phyloP scores from a whole-genome alignment of 768 basidiomycete species.

The Lactarius psammicola region DNA sequence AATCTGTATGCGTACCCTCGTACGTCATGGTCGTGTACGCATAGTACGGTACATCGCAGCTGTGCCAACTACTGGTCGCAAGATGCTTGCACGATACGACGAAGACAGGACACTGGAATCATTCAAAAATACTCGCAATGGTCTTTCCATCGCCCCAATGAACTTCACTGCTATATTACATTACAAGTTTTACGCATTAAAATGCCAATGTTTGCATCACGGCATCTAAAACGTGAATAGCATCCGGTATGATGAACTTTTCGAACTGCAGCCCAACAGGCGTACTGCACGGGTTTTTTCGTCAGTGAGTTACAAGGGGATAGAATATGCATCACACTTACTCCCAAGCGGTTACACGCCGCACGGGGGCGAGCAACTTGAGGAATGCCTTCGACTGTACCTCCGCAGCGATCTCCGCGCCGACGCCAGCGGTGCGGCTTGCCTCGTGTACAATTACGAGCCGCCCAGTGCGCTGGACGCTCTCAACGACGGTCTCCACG shows the following conservation, averaged over 20 bases:
- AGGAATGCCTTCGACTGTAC: conserved; percentile 87
- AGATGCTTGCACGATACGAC: too few species aligned
- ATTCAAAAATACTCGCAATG: too few species aligned
- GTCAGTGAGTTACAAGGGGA: conserved; percentile 3
- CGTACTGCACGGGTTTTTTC: conserved; percentile 46
- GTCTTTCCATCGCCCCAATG: not conserved
- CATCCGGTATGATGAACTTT: conserved; percentile 90
- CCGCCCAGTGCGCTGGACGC: conserved; percentile 80
- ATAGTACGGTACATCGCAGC: too few species aligned
- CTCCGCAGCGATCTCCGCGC: conserved; percentile 89
- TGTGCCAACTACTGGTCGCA: too few species aligned
- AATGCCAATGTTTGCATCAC: conserved; percentile 80
- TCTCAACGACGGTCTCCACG: conserved; percentile 72
- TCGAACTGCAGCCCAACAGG: conserved; percentile 84
- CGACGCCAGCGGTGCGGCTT: conserved; percentile 81
- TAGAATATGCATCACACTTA: conserved; percentile 45
- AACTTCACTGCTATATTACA: conserved; percentile 11
- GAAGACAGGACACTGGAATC: not conserved
- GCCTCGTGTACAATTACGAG: conserved; percentile 93
- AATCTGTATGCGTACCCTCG: too few species aligned
- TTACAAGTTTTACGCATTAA: conserved; percentile 35
- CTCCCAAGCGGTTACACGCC: conserved; percentile 91
- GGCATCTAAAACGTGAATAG: conserved; percentile 78
- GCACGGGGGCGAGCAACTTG: conserved; percentile 84
- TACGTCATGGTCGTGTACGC: too few species aligned